Percentiles rank a stretch among this genome's conserved stretches.
Evolutionary conservation across 257 asterid species (phyloP).

Genomic region (Mentha longifolia): DNA sequence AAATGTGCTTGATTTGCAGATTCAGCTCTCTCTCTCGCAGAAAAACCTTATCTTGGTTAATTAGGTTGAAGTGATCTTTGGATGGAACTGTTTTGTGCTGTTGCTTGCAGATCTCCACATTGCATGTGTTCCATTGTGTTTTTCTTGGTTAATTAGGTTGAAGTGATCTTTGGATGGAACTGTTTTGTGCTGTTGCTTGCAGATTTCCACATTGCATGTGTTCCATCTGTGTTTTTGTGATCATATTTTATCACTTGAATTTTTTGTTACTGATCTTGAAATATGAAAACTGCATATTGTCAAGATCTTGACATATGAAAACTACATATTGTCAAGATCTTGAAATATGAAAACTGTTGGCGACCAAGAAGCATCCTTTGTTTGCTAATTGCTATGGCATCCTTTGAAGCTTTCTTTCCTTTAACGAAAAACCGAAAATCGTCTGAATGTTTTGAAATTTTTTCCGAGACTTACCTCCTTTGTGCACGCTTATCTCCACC

Average conservation of each 20-base stretch:
- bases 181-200: neutral
- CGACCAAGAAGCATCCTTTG: neutral
- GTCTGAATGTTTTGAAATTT: neutral
- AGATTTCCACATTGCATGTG: neutral
- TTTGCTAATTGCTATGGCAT: neutral
- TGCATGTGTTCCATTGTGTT: slow-evolving; percentile 3
- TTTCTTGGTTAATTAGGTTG: neutral
- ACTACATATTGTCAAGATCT: neutral
- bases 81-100: neutral
- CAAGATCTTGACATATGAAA: too few relatives aligned
- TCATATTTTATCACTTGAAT: too few relatives aligned
- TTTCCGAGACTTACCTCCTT: neutral
- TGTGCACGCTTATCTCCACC: too few relatives aligned
- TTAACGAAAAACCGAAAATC: neutral
- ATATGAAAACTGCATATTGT: too few relatives aligned
- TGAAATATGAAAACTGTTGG: slow-evolving; percentile 1
- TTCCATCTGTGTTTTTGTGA: neutral
- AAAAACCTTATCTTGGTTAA: neutral
- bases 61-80: neutral
- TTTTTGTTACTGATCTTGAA: neutral
- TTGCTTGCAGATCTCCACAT: neutral
- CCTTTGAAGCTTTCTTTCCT: neutral
- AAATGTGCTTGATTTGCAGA: slow-evolving; percentile 7
- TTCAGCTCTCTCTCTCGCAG: neutral
- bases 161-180: neutral